These are phyloP conservation scores for Astrephomene gubernaculifera DNA, from an alignment of 139 green algal species.

Conservation along the genomic window DNA sequence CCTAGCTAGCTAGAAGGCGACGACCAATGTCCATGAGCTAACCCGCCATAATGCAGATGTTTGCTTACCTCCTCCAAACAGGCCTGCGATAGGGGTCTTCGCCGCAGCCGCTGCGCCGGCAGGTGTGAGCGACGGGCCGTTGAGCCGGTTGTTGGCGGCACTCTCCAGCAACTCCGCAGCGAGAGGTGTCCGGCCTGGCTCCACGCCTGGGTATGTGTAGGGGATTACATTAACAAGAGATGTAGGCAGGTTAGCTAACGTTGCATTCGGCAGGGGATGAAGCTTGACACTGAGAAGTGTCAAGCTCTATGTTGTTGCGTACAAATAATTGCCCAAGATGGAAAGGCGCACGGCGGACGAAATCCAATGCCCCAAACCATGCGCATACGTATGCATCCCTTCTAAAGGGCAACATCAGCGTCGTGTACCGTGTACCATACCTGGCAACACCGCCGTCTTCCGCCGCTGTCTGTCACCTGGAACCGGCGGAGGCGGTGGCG, in stretches of 20 bases:
- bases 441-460: background rate
- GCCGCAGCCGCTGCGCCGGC: background rate
- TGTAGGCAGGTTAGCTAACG: background rate
- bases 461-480: background rate
- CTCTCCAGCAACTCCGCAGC: constrained; percentile 59
- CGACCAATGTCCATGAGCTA: background rate
- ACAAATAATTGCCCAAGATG: background rate
- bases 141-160: background rate
- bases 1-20: background rate
- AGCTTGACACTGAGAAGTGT: background rate
- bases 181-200: constrained; percentile 41
- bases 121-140: background rate
- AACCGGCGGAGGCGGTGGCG: background rate
- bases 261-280: background rate
- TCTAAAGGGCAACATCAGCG: background rate
- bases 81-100: background rate
- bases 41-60: background rate
- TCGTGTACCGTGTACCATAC: background rate
- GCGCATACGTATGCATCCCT: background rate
- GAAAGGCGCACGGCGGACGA: too few relatives aligned
- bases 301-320: background rate
- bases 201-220: constrained; percentile 12
- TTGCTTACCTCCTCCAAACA: background rate
- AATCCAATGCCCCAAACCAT: background rate
- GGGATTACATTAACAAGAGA: background rate